A percentile compares a stretch with the other conserved stretches of the same genome.
phyloP scores from a whole-genome alignment of 495 filamentous ascomycete species.

The Jackrogersella multiformis region DNA sequence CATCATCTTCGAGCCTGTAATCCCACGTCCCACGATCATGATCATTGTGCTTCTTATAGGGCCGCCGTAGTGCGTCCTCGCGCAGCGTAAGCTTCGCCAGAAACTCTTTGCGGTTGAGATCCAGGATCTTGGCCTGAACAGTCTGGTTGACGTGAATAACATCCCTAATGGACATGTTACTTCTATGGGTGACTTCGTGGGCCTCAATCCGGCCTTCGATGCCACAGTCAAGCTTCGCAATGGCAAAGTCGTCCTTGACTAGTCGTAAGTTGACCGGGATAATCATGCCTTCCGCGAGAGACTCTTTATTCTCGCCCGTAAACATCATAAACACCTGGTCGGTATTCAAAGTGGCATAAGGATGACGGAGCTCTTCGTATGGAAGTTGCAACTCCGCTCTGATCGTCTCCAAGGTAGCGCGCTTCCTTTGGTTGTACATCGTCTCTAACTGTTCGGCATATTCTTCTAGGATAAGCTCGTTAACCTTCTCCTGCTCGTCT shows the following conservation, averaged over 20 bases:
- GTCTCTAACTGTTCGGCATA: conserved; percentile 95
- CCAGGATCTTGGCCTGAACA: conserved; percentile 84
- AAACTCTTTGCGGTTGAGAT: conserved; percentile 84
- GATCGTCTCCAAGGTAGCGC: conserved; percentile 95
- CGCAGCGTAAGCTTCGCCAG: conserved; percentile 82
- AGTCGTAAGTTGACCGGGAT: conserved; percentile 88
- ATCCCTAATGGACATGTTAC: conserved; percentile 55
- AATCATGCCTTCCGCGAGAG: conserved; percentile 86
- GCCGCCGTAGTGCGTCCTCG: conserved; percentile 77
- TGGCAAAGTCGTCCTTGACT: conserved; percentile 88
- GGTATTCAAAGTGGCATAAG: conserved; percentile 72
- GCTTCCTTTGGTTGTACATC: conserved; percentile 92
- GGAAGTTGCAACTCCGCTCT: conserved; percentile 90
- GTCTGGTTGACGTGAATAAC: conserved; percentile 80
- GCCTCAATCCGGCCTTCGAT: conserved; percentile 86
- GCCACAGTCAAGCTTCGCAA: conserved; percentile 92
- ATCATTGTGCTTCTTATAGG: conserved; percentile 71
- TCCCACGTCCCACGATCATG: conserved; percentile 87
- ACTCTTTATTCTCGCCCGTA: conserved; percentile 89
- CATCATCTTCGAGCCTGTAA: conserved; percentile 75
- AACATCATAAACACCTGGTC: conserved; percentile 97
- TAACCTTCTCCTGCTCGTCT: conserved; percentile 90
- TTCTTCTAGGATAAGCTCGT: conserved; percentile 94
- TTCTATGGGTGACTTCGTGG: conserved; percentile 72
- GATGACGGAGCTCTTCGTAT: conserved; percentile 91